Percentiles rank a stretch among this genome's conserved stretches.
These are phyloP conservation scores for Tulasnella sp. DNA, from an alignment of 768 basidiomycete genomes.

Conservation along the genomic window DNA sequence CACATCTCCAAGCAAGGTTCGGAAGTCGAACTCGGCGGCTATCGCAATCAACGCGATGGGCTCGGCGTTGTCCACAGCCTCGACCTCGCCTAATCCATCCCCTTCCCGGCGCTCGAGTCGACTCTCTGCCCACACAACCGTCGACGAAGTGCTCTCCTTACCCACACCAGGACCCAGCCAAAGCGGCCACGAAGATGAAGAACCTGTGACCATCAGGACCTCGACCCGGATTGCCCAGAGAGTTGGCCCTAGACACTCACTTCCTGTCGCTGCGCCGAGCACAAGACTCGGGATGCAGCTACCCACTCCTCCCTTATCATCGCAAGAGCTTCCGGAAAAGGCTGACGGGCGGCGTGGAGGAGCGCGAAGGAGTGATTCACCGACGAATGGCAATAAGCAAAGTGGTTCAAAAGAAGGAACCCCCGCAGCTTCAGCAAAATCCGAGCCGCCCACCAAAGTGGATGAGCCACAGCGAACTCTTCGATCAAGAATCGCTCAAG, in stretches of 20 bases:
- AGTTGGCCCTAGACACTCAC: background rate
- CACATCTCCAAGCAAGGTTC: background rate
- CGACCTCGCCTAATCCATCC: background rate
- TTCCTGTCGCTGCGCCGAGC: background rate
- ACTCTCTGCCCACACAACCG: background rate
- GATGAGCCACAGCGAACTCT: slow-evolving; percentile 8
- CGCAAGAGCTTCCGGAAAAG: background rate
- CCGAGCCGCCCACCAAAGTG: background rate
- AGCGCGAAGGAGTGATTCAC: background rate
- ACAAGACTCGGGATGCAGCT: background rate
- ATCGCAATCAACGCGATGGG: background rate
- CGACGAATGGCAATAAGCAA: background rate
- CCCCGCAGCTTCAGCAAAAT: background rate
- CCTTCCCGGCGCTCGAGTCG: background rate
- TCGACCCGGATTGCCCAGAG: slow-evolving; percentile 6
- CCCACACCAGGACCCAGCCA: slow-evolving; percentile 21
- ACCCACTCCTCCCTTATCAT: slow-evolving; percentile 11
- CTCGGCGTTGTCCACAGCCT: background rate
- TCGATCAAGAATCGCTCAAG: background rate
- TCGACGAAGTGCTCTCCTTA: background rate
- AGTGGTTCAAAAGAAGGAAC: background rate
- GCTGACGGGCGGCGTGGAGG: background rate
- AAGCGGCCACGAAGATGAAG: slow-evolving; percentile 14
- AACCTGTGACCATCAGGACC: background rate
- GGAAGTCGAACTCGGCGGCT: background rate